Conservation (phyloP, 108 stramenopile genomes). For the Skeletonema costatum region DNA sequence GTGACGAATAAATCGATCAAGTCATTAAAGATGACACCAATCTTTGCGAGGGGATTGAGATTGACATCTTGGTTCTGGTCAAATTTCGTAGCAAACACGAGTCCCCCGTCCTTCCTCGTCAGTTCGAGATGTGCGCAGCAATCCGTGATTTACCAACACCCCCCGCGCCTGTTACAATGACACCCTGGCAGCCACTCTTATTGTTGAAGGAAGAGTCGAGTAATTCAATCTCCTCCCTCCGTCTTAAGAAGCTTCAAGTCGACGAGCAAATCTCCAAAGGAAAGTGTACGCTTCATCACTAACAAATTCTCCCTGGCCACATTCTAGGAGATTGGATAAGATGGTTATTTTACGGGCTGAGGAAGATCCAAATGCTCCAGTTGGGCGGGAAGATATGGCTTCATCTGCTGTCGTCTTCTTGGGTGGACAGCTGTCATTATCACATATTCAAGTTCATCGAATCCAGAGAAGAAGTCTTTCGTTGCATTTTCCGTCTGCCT, state of each 20-base stretch:
- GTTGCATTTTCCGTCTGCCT: neutral
- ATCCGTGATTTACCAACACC: conserved; percentile 38
- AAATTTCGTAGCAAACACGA: conserved; percentile 29
- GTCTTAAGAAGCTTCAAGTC: conserved; percentile 25
- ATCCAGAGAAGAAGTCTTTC: neutral
- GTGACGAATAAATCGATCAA: conserved; percentile 13
- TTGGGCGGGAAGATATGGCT: neutral
- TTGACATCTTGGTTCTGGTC: conserved; percentile 19
- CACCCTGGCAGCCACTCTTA: neutral
- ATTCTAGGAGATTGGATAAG: conserved; percentile 22
- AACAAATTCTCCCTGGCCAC: conserved; percentile 7
- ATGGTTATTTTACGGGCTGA: neutral
- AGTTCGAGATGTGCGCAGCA: conserved; percentile 7
- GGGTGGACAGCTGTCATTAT: neutral
- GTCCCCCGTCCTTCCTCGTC: neutral
- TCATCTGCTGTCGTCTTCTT: neutral
- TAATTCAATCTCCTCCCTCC: conserved; percentile 3
- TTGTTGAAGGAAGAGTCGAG: conserved; percentile 16
- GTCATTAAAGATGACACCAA: conserved; percentile 11
- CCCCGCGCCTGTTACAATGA: conserved; percentile 13
- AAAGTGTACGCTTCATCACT: conserved; percentile 27
- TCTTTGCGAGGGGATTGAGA: conserved; percentile 17
- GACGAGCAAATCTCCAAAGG: conserved; percentile 13
- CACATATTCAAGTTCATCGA: neutral
- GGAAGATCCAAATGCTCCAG: neutral